Percentiles rank a stretch among this genome's conserved stretches.
These are phyloP conservation scores for Euphorbia tirucalli DNA, from an alignment of 345 rosid genomes.

Conservation along the genomic window DNA sequence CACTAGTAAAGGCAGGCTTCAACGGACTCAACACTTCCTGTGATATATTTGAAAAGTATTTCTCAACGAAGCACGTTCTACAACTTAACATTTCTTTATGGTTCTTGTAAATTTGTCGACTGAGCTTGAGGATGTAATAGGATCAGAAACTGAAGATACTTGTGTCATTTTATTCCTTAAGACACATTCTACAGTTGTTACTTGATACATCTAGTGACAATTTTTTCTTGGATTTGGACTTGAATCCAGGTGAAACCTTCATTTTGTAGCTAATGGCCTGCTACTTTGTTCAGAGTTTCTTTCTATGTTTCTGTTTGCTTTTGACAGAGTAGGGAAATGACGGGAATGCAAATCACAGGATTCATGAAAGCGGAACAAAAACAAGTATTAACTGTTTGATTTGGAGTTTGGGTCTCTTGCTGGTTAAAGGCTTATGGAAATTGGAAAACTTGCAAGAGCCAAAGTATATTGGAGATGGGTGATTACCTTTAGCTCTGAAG, in stretches of 20 bases:
- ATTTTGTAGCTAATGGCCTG: no score
- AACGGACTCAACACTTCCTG: neutral
- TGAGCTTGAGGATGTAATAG: neutral
- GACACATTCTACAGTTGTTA: no score
- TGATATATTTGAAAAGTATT: no score
- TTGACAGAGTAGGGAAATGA: no score
- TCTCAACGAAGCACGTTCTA: neutral
- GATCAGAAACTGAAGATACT: no score
- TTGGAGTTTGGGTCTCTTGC: no score
- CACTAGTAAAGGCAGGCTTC: no score
- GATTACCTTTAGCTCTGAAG: constrained; percentile 67
- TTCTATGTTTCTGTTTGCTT: neutral
- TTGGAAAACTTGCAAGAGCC: neutral
- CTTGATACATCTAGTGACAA: neutral
- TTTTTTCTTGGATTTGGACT: neutral
- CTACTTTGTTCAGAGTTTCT: no score
- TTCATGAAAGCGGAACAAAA: neutral
- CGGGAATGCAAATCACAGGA: neutral
- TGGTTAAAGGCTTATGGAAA: neutral
- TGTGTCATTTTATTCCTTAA: no score
- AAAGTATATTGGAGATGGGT: neutral
- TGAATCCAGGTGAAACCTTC: neutral
- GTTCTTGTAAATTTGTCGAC: neutral
- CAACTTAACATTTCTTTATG: neutral
- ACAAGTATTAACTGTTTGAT: no score